Conservation (phyloP, 2,329 filamentous ascomycete genomes). For the Xenoacremonium recifei region DNA sequence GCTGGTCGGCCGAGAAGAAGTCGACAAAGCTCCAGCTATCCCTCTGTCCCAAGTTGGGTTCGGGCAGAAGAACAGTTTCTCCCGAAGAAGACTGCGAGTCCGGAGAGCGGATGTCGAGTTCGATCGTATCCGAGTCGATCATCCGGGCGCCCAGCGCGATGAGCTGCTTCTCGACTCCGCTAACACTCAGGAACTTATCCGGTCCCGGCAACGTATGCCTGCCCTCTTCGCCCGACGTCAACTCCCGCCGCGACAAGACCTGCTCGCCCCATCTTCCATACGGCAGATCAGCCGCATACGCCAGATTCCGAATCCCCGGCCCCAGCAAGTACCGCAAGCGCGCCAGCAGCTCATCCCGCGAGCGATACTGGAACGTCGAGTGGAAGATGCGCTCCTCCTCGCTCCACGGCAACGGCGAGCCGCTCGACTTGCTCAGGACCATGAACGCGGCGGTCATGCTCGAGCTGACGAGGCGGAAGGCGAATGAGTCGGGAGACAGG, state of each 20-base stretch:
- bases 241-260: slow-evolving; percentile 18
- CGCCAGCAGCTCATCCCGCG: slow-evolving; percentile 21
- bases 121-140: slow-evolving; percentile 21
- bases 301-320: slow-evolving; percentile 19
- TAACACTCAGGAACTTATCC: slow-evolving; percentile 18
- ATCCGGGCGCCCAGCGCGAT: slow-evolving; percentile 21
- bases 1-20: slow-evolving; percentile 19
- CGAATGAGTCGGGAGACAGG: slow-evolving; percentile 17
- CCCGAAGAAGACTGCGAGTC: neutral
- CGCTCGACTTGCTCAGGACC: slow-evolving; percentile 12
- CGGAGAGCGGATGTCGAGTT: slow-evolving; percentile 17
- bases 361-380: slow-evolving; percentile 12
- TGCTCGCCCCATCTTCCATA: slow-evolving; percentile 24
- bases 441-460: slow-evolving; percentile 18
- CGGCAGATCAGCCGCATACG: slow-evolving; percentile 22
- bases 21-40: slow-evolving; percentile 28
- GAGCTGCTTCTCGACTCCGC: slow-evolving; percentile 25
- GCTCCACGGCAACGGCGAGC: slow-evolving; percentile 7
- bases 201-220: neutral
- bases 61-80: slow-evolving; percentile 3
- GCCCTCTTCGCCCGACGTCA: slow-evolving; percentile 6
- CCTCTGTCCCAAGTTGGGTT: slow-evolving; percentile 12
- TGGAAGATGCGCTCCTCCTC: slow-evolving; percentile 19
- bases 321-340: slow-evolving; percentile 23
- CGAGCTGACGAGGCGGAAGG: slow-evolving; percentile 19